Conservation (phyloP, 2,329 filamentous ascomycete species). For the Cadophora luteo-olivacea region DNA sequence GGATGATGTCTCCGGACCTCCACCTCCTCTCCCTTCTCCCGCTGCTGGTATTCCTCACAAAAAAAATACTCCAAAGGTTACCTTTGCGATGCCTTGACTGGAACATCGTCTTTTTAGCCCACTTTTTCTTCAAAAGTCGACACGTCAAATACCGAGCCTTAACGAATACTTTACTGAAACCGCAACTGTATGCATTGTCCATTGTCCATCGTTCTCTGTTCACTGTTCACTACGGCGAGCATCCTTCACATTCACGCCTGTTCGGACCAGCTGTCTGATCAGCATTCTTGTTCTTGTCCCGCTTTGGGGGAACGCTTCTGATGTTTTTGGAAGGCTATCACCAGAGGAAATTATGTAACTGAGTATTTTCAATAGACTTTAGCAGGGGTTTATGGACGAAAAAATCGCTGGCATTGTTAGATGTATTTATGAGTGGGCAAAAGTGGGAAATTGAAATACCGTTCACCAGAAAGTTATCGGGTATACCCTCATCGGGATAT, state of each 20-base stretch:
- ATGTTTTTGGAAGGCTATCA: not conserved
- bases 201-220: not conserved
- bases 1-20: constrained; percentile 20
- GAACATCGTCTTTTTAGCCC: not conserved
- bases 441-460: not conserved
- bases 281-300: not conserved
- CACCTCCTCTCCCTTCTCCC: constrained; percentile 30
- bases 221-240: no score
- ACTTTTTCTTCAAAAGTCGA: not conserved
- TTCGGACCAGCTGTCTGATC: not conserved
- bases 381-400: not conserved
- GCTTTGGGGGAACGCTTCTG: not conserved
- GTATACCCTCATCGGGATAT: not conserved
- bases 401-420: not conserved
- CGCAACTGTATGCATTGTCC: no score
- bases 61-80: constrained; percentile 14
- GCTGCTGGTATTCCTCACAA: constrained; percentile 1
- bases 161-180: no score
- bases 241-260: no score
- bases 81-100: constrained; percentile 14
- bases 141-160: not conserved
- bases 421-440: constrained; percentile 2
- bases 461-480: not conserved
- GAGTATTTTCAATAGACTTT: not conserved
- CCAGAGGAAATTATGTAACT: not conserved